These are phyloP conservation scores for Russula griseocarnosa DNA, from an alignment of 768 basidiomycete species.

Conservation along the genomic window DNA sequence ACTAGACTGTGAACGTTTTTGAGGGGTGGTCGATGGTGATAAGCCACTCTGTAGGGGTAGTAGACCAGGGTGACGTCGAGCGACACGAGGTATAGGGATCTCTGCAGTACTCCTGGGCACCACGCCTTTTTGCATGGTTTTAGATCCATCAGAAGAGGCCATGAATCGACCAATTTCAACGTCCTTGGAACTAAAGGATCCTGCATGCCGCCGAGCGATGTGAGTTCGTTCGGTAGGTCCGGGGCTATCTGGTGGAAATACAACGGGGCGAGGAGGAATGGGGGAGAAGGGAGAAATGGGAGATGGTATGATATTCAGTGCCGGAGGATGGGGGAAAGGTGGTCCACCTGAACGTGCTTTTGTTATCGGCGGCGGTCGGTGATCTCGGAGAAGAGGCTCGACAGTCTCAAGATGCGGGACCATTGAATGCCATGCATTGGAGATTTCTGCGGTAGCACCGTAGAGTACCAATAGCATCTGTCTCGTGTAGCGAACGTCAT, in stretches of 20 bases:
- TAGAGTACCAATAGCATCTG: slow-evolving; percentile 85
- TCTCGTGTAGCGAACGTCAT: slow-evolving; percentile 84
- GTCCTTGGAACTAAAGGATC: slow-evolving; percentile 93
- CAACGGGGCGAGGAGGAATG: slow-evolving; percentile 25
- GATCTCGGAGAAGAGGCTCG: slow-evolving; percentile 54
- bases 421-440: slow-evolving; percentile 69
- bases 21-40: slow-evolving; percentile 2
- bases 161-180: slow-evolving; percentile 81
- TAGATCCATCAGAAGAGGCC: slow-evolving; percentile 55
- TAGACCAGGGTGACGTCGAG: slow-evolving; percentile 30
- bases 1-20: slow-evolving; percentile 14
- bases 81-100: slow-evolving; percentile 32
- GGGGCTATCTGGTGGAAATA: slow-evolving; percentile 33
- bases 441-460: slow-evolving; percentile 85
- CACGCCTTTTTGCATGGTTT: slow-evolving; percentile 47
- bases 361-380: slow-evolving; percentile 36
- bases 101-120: slow-evolving; percentile 28
- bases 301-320: slow-evolving; percentile 34
- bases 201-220: slow-evolving; percentile 76
- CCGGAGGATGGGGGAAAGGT: slow-evolving; percentile 28
- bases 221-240: slow-evolving; percentile 35
- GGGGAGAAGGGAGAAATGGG: slow-evolving; percentile 31
- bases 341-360: slow-evolving; percentile 34
- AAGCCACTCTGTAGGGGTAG: slow-evolving; percentile 14
- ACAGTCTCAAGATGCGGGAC: slow-evolving; percentile 74